Evolutionary conservation across 768 basidiomycete species (phyloP), one percentile per base, ranked within the genome.

Genomic region (Mycena rebaudengoi): DNA sequence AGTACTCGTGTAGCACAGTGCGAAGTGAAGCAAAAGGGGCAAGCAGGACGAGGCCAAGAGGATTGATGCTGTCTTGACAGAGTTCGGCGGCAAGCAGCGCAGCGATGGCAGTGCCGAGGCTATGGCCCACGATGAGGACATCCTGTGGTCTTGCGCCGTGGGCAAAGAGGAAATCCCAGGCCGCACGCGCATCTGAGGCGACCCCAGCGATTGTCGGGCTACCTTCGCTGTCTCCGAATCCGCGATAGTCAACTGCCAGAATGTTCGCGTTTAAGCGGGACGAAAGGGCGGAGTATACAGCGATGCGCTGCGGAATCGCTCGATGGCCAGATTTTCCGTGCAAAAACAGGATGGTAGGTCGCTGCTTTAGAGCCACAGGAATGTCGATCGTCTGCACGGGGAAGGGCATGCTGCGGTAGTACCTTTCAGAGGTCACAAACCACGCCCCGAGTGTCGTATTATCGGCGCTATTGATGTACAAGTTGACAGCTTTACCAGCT

Each of bases 21-120:
- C n/a, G n/a, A n/a, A n/a, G n/a, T n/a, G n/a, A n/a, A n/a, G n/a
- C n/a, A n/a, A n/a, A n/a, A n/a, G n/a, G n/a, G n/a, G n/a, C n/a
- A n/a, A n/a, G n/a, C n/a, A n/a, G n/a, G n/a, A n/a, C n/a, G n/a
- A n/a, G n/a, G n/a, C n/a, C n/a, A n/a, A n/a, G n/a, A n/a, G n/a
- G n/a, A n/a, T n/a, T n/a, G n/a, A n/a, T n/a, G n/a, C n/a, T n/a
- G n/a, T n/a, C n/a, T n/a, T n/a, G n/a, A n/a, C n/a, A n/a, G n/a
- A n/a, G n/a, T n/a, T n/a, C n/a, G n/a, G n/a, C n/a, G n/a, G n/a
- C n/a, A n/a, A n/a, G n/a, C n/a, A 82, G 80, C 13, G 83, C 82
- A 8, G 82, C 82, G 2, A 98, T 91, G 0, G 90, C 95, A 0
- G 96, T 96, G 1, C 96, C 96, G 13, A 99, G 79, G 66, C 94